Evolutionary conservation across 352 stramenopile genomes (phyloP).

Genomic region (Phytopythium boreale): DNA sequence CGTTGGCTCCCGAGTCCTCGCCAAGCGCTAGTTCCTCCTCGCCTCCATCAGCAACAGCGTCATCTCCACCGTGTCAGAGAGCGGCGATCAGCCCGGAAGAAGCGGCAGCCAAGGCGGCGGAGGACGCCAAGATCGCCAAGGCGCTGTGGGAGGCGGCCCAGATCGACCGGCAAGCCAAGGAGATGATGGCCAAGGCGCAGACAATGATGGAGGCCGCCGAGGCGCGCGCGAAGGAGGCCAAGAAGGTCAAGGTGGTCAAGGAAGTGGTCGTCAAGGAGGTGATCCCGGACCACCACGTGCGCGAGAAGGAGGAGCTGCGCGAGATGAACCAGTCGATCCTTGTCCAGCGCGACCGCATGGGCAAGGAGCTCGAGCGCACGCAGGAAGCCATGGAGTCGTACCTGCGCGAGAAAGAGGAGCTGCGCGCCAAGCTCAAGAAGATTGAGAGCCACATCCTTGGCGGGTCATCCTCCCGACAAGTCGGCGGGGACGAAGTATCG

Average conservation of each 20-base stretch:
- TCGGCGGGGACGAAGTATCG: constrained; percentile 1
- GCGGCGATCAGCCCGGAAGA: neutral
- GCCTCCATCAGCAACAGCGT: neutral
- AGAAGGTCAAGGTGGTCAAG: constrained; percentile 48
- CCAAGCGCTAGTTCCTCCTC: neutral
- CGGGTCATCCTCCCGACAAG: constrained; percentile 19
- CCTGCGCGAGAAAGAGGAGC: constrained; percentile 54
- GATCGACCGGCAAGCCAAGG: constrained; percentile 64
- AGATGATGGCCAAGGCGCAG: constrained; percentile 74
- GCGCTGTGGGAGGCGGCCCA: constrained; percentile 43
- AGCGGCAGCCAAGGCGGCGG: constrained; percentile 6
- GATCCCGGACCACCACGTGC: constrained; percentile 64
- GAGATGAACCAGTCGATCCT: constrained; percentile 65
- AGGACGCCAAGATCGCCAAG: constrained; percentile 39
- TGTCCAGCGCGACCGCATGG: constrained; percentile 67
- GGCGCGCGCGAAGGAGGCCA: constrained; percentile 23
- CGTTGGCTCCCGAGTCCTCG: neutral
- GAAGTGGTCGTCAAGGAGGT: constrained; percentile 78
- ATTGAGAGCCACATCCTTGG: constrained; percentile 81
- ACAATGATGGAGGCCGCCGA: constrained; percentile 63
- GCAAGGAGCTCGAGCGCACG: constrained; percentile 67
- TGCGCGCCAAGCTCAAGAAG: constrained; percentile 68
- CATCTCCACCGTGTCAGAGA: neutral
- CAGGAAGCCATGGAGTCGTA: constrained; percentile 69
- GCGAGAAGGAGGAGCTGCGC: constrained; percentile 59